Evolutionary conservation across 441 rosid genomes (phyloP).

Genomic region (Brassica balearica): DNA sequence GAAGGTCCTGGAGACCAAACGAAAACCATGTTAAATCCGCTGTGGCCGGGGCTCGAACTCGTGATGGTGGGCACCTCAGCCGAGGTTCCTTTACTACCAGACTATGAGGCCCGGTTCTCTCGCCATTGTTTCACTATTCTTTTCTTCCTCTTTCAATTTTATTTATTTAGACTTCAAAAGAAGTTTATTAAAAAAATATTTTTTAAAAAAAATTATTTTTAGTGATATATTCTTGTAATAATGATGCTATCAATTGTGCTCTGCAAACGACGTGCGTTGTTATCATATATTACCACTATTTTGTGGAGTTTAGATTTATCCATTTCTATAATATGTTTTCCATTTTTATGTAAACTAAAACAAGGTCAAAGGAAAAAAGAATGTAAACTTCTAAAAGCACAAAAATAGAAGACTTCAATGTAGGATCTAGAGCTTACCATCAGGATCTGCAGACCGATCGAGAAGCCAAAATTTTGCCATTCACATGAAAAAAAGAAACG

Average conservation of each 20-base stretch:
- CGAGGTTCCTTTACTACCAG: no score
- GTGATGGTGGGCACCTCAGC: no score
- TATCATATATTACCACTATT: not conserved
- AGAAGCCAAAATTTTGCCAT: not conserved
- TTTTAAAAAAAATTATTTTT: no score
- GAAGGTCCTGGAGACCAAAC: no score
- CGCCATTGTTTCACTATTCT: no score
- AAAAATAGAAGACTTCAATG: not conserved
- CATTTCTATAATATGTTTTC: not conserved
- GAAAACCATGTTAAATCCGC: no score
- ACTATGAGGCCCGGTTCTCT: no score
- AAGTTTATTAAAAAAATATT: no score
- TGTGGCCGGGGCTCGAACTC: no score
- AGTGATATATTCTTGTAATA: no score
- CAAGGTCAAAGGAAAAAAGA: not conserved
- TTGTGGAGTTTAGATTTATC: not conserved
- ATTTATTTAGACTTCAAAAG: no score
- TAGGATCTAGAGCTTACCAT: not conserved
- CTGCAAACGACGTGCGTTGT: not conserved
- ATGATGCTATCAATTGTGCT: not conserved
- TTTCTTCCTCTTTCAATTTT: no score
- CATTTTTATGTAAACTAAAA: not conserved
- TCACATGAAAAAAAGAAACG: not conserved
- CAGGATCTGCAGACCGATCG: not conserved
- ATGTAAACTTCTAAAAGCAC: not conserved